Evolutionary conservation across 768 basidiomycete species (phyloP).

Genomic region (Mycena epipterygia): DNA sequence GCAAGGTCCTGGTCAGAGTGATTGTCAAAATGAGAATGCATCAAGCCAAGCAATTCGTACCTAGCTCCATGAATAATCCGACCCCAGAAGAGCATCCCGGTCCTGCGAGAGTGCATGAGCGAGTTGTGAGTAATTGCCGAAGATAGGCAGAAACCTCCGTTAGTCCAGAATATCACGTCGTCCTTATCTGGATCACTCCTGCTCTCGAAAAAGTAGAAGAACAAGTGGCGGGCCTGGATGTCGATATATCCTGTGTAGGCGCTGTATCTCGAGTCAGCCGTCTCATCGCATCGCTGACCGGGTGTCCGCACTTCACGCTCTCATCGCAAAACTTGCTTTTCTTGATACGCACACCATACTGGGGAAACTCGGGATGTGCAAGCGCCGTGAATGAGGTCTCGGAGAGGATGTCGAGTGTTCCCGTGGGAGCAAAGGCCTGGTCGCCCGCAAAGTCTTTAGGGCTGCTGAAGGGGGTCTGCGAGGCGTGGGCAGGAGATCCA

Average conservation of each 20-base stretch:
- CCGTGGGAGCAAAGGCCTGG: not conserved
- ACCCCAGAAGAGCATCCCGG: constrained; percentile 17
- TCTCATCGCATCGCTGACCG: not conserved
- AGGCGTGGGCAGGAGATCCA: not conserved
- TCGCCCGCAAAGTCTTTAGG: not conserved
- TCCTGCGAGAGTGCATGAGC: not conserved
- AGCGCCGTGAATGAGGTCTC: constrained; percentile 35
- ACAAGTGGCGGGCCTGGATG: constrained; percentile 59
- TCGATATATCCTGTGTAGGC: constrained; percentile 65
- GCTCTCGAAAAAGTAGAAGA: constrained; percentile 73
- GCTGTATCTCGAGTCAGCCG: constrained; percentile 35
- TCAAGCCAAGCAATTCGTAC: not conserved
- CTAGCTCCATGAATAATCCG: constrained; percentile 24
- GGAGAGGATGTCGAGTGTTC: constrained; percentile 18
- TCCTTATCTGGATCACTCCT: constrained; percentile 59
- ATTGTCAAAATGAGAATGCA: not conserved
- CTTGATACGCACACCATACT: constrained; percentile 55
- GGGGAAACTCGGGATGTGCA: constrained; percentile 58
- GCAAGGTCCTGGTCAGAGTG: constrained; percentile 55
- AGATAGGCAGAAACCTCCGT: constrained; percentile 53
- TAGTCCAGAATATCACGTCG: constrained; percentile 65
- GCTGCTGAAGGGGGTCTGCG: not conserved
- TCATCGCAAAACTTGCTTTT: constrained; percentile 52
- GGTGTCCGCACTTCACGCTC: constrained; percentile 47
- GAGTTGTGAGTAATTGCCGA: not conserved